Evolutionary conservation across 805 yeast species (phyloP), one percentile per base, ranked within the genome.

Genomic region (Saccharomyces mikatae): DNA sequence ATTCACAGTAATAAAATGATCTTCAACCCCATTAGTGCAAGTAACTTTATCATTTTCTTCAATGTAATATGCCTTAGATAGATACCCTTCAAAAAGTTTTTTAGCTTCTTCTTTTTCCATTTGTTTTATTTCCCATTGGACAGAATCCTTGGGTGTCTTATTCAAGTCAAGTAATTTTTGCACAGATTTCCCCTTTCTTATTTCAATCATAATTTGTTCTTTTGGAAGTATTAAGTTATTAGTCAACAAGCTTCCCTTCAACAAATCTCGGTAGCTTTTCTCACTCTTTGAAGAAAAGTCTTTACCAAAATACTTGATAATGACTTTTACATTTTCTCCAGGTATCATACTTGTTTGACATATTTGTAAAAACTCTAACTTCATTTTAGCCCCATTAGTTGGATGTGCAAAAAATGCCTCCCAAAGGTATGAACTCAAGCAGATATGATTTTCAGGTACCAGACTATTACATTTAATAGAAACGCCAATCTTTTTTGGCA

Each of bases 301-400:
- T 8, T 14, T 14, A 4, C 29, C 28, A 11, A 26, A 22, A 31
- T 49, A 32, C 28, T 48, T 24, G 27, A 56, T 41, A 8, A n/a
- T 41, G 21, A 48, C 51, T 30, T 2, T 31, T 30, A 22, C 29
- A 17, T 36, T 36, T 17, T 22, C 8, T 17, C 3, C 44, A 17
- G 24, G 8, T 17, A 9, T 36, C 24, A 36, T 17, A 4, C 14
- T 47, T 17, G 4, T n/a, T 27, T 28, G 36, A 11, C 22, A 2
- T n/a, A 21, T 28, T n/a, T 26, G 24, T n/a, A 28, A n/a, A 6
- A 81, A 53, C 55, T 80, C 84, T 14, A 86, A 50, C 2, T 63
- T 67, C 10, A 72, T 54, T 54, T 62, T 68, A 13, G 72, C 73
- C 30, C 74, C 61, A 46, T 69, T 70, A 31, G 50, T 49, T 13